Conservation (phyloP, 2,329 filamentous ascomycete genomes). For the Cadophora malorum region DNA sequence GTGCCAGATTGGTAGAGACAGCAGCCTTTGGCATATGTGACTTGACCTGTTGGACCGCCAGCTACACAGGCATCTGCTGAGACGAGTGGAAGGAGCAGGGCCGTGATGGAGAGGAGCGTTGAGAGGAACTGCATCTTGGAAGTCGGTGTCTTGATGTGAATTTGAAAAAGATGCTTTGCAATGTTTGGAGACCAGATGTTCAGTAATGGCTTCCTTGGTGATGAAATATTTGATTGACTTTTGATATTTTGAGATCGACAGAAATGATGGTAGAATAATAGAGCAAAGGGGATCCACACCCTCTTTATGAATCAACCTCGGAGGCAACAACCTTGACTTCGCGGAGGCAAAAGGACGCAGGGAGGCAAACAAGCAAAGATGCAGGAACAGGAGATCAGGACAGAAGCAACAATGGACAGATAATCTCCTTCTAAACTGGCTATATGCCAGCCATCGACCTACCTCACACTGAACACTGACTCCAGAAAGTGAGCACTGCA, state of each 20-base stretch:
- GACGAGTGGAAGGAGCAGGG: constrained; percentile 27
- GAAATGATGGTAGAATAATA: not conserved
- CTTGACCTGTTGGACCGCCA: constrained; percentile 33
- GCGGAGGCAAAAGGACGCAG: not conserved
- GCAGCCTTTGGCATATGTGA: constrained; percentile 33
- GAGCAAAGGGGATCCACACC: not conserved
- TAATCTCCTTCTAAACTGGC: constrained; percentile 5
- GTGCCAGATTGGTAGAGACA: constrained; percentile 33
- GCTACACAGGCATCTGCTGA: constrained; percentile 35
- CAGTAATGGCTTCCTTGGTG: not conserved
- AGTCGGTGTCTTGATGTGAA: not conserved
- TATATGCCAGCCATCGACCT: constrained; percentile 8
- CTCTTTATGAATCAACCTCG: constrained; percentile 12
- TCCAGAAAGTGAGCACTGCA: not conserved
- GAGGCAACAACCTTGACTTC: not conserved
- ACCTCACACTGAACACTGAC: not conserved
- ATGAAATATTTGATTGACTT: not conserved
- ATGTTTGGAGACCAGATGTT: not conserved
- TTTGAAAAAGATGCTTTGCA: not conserved
- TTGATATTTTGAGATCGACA: not conserved
- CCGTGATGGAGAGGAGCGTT: constrained; percentile 22
- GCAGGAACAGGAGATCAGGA: constrained; percentile 10
- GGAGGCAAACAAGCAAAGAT: not conserved
- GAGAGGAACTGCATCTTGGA: constrained; percentile 29
- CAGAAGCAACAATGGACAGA: not conserved